Evolutionary conservation across 2,329 filamentous ascomycete species (phyloP).

Genomic region (Nothophaeocryptopus gaeumannii): DNA sequence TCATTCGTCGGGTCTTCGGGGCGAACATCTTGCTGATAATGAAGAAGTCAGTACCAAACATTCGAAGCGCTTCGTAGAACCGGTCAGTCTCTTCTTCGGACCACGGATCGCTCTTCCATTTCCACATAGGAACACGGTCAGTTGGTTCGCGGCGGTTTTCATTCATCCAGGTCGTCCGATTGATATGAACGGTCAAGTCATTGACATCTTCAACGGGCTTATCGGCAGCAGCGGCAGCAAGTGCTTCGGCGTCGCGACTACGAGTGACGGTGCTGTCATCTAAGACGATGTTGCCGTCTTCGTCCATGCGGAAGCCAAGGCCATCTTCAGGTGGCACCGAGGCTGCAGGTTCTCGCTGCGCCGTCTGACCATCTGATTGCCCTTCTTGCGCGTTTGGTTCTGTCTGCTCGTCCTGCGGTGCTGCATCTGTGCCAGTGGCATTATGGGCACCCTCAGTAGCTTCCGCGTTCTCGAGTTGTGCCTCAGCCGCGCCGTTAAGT

Average conservation of each 20-base stretch:
- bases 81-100: slow-evolving; percentile 66
- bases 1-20: slow-evolving; percentile 65
- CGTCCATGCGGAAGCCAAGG: slow-evolving; percentile 51
- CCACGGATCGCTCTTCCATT: slow-evolving; percentile 63
- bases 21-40: slow-evolving; percentile 76
- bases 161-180: slow-evolving; percentile 66
- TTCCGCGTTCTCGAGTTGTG: slow-evolving; percentile 6
- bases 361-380: neutral
- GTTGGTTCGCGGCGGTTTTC: slow-evolving; percentile 50
- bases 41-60: slow-evolving; percentile 80
- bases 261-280: slow-evolving; percentile 66
- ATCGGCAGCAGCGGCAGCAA: slow-evolving; percentile 46
- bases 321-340: slow-evolving; percentile 13
- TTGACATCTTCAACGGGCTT: slow-evolving; percentile 62
- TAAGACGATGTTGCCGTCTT: slow-evolving; percentile 70
- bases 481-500: slow-evolving; percentile 13
- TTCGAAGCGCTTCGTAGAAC: slow-evolving; percentile 71
- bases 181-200: slow-evolving; percentile 71
- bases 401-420: slow-evolving; percentile 1
- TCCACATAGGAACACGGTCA: slow-evolving; percentile 43
- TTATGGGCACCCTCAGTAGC: slow-evolving; percentile 6
- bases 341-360: neutral
- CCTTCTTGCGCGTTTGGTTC: neutral
- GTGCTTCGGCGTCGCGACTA: slow-evolving; percentile 63
- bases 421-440: slow-evolving; percentile 8